Percentiles rank a stretch among this genome's conserved stretches.
Conservation (phyloP, 768 basidiomycete species). For the Panus rudis region DNA sequence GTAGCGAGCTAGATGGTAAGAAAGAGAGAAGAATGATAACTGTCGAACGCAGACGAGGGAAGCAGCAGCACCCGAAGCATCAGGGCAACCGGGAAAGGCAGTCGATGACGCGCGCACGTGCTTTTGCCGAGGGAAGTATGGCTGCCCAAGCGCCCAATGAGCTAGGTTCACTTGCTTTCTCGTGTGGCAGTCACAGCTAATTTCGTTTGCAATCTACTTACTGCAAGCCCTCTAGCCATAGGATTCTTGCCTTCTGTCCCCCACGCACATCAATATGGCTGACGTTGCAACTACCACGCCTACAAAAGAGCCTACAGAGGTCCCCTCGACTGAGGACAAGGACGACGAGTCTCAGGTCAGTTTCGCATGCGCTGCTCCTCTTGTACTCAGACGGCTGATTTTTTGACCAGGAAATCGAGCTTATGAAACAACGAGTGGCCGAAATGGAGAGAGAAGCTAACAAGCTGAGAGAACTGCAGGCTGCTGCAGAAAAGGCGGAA, state of each 20-base stretch:
- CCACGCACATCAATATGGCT: slow-evolving; percentile 17
- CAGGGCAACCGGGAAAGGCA: slow-evolving; percentile 7
- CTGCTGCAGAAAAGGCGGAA: slow-evolving; percentile 58
- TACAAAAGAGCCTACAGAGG: slow-evolving; percentile 17
- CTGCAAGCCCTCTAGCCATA: no score
- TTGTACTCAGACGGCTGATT: not conserved
- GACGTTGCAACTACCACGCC: slow-evolving; percentile 21
- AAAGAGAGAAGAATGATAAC: slow-evolving; percentile 1
- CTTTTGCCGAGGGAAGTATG: no score
- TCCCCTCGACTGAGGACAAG: slow-evolving; percentile 24
- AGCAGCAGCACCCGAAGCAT: slow-evolving; percentile 4
- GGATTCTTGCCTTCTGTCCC: not conserved
- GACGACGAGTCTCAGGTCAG: slow-evolving; percentile 30
- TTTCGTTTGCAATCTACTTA: no score
- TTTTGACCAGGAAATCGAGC: slow-evolving; percentile 60
- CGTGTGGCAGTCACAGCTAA: no score
- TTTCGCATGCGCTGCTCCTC: not conserved
- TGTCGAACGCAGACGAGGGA: not conserved
- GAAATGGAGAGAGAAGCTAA: slow-evolving; percentile 92
- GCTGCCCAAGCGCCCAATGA: no score
- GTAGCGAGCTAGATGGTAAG: not conserved
- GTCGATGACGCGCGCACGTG: no score
- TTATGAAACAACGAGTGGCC: slow-evolving; percentile 88
- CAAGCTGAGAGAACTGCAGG: slow-evolving; percentile 82
- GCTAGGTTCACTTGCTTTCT: no score